Conservation (phyloP, 352 stramenopile species). For the Globisporangium lucens region DNA sequence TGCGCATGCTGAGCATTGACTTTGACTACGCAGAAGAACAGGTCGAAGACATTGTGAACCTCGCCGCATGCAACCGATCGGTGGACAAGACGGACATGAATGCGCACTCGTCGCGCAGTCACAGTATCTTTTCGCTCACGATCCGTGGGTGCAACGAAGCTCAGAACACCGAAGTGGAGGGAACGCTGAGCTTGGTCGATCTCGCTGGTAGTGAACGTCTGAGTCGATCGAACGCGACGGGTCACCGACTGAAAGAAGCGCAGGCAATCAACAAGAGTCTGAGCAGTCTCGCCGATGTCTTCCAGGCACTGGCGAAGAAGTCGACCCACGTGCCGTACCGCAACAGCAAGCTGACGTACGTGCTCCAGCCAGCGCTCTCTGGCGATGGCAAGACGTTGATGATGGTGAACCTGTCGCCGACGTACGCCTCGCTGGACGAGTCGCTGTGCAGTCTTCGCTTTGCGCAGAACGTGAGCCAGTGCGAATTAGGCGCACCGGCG, state of each 20-base stretch:
- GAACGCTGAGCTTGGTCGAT: conserved; percentile 92
- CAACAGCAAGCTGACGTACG: conserved; percentile 99
- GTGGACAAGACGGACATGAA: conserved; percentile 99
- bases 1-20: conserved; percentile 80
- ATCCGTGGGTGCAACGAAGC: conserved; percentile 84
- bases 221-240: conserved; percentile 89
- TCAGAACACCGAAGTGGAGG: conserved; percentile 89
- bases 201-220: conserved; percentile 96
- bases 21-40: conserved; percentile 83
- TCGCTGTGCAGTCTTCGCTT: conserved; percentile 98
- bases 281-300: conserved; percentile 98
- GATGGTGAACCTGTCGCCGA: conserved; percentile 99
- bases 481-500: conserved; percentile 95
- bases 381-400: conserved; percentile 99
- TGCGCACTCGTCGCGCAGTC: conserved; percentile 95
- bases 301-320: conserved; percentile 96
- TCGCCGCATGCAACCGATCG: conserved; percentile 92
- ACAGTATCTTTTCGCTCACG: conserved; percentile 98
- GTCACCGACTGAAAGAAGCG: conserved; percentile 94
- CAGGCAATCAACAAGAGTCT: conserved; percentile 99
- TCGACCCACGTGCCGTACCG: conserved; percentile 96
- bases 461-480: conserved; percentile 96
- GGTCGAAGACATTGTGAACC: conserved; percentile 83
- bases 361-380: conserved; percentile 97
- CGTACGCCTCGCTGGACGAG: conserved; percentile 93